These are phyloP conservation scores for Vicia villosa DNA, from an alignment of 306 rosid species.

Conservation along the genomic window DNA sequence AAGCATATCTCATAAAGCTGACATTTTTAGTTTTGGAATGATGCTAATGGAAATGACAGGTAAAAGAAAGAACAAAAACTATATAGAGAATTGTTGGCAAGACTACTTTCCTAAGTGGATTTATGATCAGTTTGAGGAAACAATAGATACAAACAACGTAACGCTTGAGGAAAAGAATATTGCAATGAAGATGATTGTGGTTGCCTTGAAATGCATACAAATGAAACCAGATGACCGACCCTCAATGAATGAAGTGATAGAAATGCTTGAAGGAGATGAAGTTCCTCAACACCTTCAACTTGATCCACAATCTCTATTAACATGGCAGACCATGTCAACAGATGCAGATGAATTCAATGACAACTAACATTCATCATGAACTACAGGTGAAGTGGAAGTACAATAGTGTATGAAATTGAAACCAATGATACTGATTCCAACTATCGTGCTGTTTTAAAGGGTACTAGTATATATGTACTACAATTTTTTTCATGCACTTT, in stretches of 20 bases:
- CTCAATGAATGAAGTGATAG: constrained; percentile 26
- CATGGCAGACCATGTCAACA: neutral
- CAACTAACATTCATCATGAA: neutral
- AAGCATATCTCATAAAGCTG: constrained; percentile 16
- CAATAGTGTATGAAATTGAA: neutral
- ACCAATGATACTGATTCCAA: neutral
- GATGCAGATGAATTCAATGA: neutral
- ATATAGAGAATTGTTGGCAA: constrained; percentile 22
- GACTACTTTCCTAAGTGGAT: neutral
- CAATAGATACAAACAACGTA: neutral
- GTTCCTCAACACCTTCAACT: constrained; percentile 1
- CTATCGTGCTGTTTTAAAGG: neutral
- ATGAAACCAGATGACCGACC: constrained; percentile 20
- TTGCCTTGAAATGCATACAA: constrained; percentile 3
- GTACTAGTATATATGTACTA: neutral
- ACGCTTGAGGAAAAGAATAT: constrained; percentile 22
- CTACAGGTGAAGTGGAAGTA: neutral
- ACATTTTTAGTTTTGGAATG: constrained; percentile 35
- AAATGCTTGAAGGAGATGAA: constrained; percentile 19
- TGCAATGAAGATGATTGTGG: constrained; percentile 19
- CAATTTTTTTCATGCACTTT: neutral
- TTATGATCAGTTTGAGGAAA: constrained; percentile 28
- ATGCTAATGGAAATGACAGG: constrained; percentile 26
- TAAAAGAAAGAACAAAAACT: neutral
- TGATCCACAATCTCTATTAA: neutral